These are phyloP conservation scores for Termitomyces sp. DNA, from an alignment of 768 basidiomycete species.

Conservation along the genomic window DNA sequence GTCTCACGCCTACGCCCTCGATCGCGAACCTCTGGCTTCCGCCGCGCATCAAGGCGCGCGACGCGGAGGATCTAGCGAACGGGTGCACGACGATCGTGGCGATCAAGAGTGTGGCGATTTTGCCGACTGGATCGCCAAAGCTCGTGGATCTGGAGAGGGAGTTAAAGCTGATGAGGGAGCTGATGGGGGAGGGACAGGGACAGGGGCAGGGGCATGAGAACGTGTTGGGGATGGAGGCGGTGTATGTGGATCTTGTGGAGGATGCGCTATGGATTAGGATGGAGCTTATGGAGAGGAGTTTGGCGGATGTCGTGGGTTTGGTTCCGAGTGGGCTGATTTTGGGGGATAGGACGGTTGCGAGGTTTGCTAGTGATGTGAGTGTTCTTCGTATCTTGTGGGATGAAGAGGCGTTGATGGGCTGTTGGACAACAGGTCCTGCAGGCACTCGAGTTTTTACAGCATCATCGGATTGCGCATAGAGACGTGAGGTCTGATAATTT, in stretches of 20 bases:
- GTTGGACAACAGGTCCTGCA: conserved; percentile 42
- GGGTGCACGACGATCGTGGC: conserved; percentile 49
- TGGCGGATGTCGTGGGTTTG: conserved; percentile 73
- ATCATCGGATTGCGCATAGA: conserved; percentile 68
- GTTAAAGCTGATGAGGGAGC: conserved; percentile 47
- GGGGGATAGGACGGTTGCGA: conserved; percentile 63
- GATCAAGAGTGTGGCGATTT: conserved; percentile 66
- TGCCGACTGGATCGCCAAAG: conserved; percentile 55
- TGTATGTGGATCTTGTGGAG: conserved; percentile 63
- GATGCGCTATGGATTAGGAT: conserved; percentile 80
- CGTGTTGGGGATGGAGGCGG: conserved; percentile 58
- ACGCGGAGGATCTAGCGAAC: conserved; percentile 27
- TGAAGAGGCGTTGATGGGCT: background rate
- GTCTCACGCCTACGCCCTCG: conserved; percentile 17
- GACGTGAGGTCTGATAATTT: conserved; percentile 84
- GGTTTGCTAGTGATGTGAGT: conserved; percentile 76
- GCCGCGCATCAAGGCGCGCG: conserved; percentile 29
- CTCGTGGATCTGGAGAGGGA: conserved; percentile 59
- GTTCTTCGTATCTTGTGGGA: conserved; percentile 1
- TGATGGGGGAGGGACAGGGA: conserved; percentile 34
- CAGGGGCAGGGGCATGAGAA: conserved; percentile 56
- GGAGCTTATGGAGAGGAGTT: conserved; percentile 86
- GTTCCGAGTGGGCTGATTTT: conserved; percentile 56
- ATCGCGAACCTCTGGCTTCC: conserved; percentile 31
- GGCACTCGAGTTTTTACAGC: conserved; percentile 62